Evolutionary conservation across 2,329 filamentous ascomycete genomes (phyloP), one percentile per base, ranked within the genome.

Genomic region (Fonsecaea nubica): DNA sequence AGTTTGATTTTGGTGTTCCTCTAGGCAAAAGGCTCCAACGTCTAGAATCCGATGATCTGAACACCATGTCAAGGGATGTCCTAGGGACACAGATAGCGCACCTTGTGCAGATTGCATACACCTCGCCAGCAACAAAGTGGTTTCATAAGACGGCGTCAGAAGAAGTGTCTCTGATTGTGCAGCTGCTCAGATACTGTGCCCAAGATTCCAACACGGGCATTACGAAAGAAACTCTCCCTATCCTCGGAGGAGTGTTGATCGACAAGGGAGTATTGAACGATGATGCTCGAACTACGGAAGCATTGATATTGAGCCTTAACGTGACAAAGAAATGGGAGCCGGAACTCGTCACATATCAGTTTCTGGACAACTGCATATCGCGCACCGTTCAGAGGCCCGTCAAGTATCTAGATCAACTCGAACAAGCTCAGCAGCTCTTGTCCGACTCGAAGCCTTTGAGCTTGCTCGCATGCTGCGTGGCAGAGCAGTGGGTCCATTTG

Each of bases 101-200:
- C 76, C 82, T 96, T 18, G 86, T 97, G 18, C 85, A 88, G 35
- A 91, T 97, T 75, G 92, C 93, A 3, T 87, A 88, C 69, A 87
- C 89, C 72, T 96, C 93, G 2, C 88, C 91, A 0, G 89, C 89
- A 5, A 95, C 97, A 89, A 88, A 90, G 69, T 98, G 94, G 94
- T 97, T 95, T 81, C 85, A 90, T 69, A 93, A 91, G 74, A 82
- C 85, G 67, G 86, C 84, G 80, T 76, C 72, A 77, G 68, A 64
- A 33, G 33, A 42, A 33, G 77, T 12, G 77, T 83, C 71, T 77
- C 80, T 70, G 76, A 77, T 63, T 78, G 79, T 52, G 76, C 79
- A 21, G 78, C 80, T 69, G 77, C 76, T 15, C 79, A 78, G 4
- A 76, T 81, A 42, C 67, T 81, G 57, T 67, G 76, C 79, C 13